Base-by-base conservation (phyloP, 1,284 basidiomycete genomes). In the Jaminaea rosea region DNA sequence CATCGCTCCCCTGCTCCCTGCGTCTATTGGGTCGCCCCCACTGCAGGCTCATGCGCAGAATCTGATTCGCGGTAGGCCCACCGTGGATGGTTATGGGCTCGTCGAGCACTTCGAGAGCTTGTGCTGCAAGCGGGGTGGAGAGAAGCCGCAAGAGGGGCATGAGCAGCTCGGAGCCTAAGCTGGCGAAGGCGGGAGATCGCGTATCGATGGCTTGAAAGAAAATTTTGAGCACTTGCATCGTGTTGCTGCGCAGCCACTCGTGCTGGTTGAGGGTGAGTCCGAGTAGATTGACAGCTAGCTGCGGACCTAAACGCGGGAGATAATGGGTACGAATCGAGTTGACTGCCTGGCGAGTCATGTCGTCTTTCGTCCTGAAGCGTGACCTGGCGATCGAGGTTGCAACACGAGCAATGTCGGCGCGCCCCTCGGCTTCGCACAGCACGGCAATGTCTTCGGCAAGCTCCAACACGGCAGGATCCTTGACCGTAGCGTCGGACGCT, bases 291-390 rank as follows among this genome's bases (percentile, higher is more conserved):
- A 87, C 87, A 44, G 87, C 83, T 31, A 91, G 28, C 79, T 83
- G 85, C 80, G 90, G 72, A 79, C 80, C 64, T 81, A 83, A 46
- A 72, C 64, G 63, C 67, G 21, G 81, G 82, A 76, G 58, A 53
- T 86, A 91, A 67, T 88, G 82, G 65, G 92, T 88, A 26, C 88
- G 83, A 37, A 96, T 79, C 60, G 86, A 85, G 2, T 82, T 79
- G 17, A 89, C 84, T 0, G 89, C 90, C 71, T 96, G 90, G 2
- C 89, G 83, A 53, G 93, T 80, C 74, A 96, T 90, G 74, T 96
- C 91, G 52, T 96, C 92, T 70, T 86, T 86, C 1, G 89, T 89
- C 39, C 91, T 80, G 79, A 96, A 96, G 41, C 88, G 85, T 21
- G 80, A 79, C 74, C 87, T 88, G 36, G 87, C 83, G 60, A 93